Evolutionary conservation across 129 eudicot genomes (phyloP), one percentile per base, ranked within the genome.

Genomic region (Scalesia atractyloides): DNA sequence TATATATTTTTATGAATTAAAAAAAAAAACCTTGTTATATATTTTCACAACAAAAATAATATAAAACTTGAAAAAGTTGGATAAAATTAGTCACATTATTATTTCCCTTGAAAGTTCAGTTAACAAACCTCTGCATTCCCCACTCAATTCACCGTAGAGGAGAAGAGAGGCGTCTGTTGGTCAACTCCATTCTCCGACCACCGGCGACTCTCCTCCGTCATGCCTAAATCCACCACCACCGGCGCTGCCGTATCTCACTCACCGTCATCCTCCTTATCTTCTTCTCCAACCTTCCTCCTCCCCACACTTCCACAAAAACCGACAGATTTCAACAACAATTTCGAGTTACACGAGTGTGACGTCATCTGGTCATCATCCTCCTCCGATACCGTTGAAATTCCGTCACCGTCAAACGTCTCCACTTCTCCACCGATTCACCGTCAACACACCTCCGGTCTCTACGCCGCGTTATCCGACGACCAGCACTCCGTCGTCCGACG

Each of bases 291-390:
- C 64, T 41, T 79, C 75, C 88, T 87, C 16, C 84, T 79, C 73
- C 80, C 49, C 76, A 51, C 66, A 24, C 22, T 52, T 26, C 72
- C 72, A 4, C 66, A 63, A 62, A 78, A 82, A 30, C 78, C 60
- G 33, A 34, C 88, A 67, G 80, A 77, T 60, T 73, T 69, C 79
- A 36, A 58, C 36, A 50, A 64, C 46, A 41, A 63, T 49, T 19
- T 79, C 72, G 82, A 91, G 74, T 61, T 92, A 65, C 69, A 92
- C 75, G 97, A 92, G 51, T 77, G 80, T 82, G 97, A 92, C 84
- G 80, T 92, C 74, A 68, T 89, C 48, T 86, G 91, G 87, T 83
- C 96, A 0, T 46, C 79, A 5, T 36, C 82, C 22, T 36, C 82
- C 33, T 59, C 73, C 53, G 80, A 78, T 34, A 17, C 68, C 20